Evolutionary conservation across 495 filamentous ascomycete species (phyloP), one percentile per base, ranked within the genome.

Genomic region (Extremus antarcticus): DNA sequence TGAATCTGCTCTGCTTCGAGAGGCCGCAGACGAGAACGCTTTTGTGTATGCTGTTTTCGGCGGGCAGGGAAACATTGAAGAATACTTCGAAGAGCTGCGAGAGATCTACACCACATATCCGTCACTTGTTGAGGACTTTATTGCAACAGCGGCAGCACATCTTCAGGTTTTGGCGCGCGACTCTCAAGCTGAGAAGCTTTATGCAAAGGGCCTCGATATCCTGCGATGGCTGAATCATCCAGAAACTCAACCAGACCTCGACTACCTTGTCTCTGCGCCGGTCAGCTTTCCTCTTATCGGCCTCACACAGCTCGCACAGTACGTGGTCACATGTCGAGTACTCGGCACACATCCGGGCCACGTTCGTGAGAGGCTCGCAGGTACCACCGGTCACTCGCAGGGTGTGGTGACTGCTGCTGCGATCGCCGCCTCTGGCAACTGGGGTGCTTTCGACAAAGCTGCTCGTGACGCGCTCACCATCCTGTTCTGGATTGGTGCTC

Each of bases 401-500:
- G 94, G 94, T 61, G 79, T 99, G 17, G 83, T 99, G 53, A 86
- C 90, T 15, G 92, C 94, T 15, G 90, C 90, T n/a, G 88, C 83
- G 25, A 92, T 94, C 50, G 86, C 94, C 3, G 84, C 89, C 1
- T 84, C 88, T 9, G 82, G 86, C 58, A 83, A 79, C 43, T 97
- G 94, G 94, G 87, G 94, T 56, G 86, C 85, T 1, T 97, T 94
- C 63, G 79, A 86, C 38, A 80, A 85, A 62, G 78, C 84, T 29
- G 76, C 88, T 32, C 84, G 77, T 50, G 78, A 86, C 63, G 85
- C 90, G 1, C 73, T 99, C 53, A 94, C 84, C 7, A 85, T 94
- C 55, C 85, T 99, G n/a, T 99, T 99, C 75, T 99, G 92, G 94
- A 97, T 99, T 60, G 94, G 94, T 59, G 80, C 90, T n/a, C 87